Base-by-base conservation (phyloP, 1,139 yeast species). In the Yamadazyma mexicana region DNA sequence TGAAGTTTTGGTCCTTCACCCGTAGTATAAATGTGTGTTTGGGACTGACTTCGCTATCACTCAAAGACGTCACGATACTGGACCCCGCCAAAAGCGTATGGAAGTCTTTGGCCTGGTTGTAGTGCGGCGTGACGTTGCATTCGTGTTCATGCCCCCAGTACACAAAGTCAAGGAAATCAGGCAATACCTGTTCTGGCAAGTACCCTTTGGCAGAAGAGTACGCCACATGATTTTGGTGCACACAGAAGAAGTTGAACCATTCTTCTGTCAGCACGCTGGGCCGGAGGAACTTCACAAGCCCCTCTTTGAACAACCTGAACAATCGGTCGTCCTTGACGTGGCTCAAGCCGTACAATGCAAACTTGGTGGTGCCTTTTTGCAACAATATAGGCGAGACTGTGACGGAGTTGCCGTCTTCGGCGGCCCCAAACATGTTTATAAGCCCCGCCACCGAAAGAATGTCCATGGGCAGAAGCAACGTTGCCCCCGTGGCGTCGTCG, bases 141-240 rank as follows among this genome's bases (percentile, higher is more conserved):
- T 92, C 98, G 62, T 92, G 99, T 57, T 92, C 99, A 59, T 92
- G 99, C 8, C 98, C 99, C 99, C 99, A 92, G 2, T 89, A 65
- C 0, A 92, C 80, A 42, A 92, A 71, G 55, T 92, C 87, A 38
- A 92, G 56, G 56, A 91, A 91, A 14, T 74, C 69, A 0, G 98
- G 99, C 15, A 94, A 61, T 52, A 86, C 85, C 44, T 73, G 75
- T 50, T 92, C 98, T 2, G 97, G 98, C 9, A 92, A 65, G 50
- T 84, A 85, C 3, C 89, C 82, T 0, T 94, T 87, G 37, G 81
- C 79, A 2, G 95, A 79, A 2, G 95, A 79, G 55, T 92, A 92
- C 6, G 88, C 83, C 4, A 79, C 73, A 57, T 86, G 81, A 61
- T 92, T 92, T 60, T 92, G 99, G 61, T 92, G 99, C n/a, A 94